Conservation (phyloP, 1,139 yeast species). For the Insectozyma bohioensis region DNA sequence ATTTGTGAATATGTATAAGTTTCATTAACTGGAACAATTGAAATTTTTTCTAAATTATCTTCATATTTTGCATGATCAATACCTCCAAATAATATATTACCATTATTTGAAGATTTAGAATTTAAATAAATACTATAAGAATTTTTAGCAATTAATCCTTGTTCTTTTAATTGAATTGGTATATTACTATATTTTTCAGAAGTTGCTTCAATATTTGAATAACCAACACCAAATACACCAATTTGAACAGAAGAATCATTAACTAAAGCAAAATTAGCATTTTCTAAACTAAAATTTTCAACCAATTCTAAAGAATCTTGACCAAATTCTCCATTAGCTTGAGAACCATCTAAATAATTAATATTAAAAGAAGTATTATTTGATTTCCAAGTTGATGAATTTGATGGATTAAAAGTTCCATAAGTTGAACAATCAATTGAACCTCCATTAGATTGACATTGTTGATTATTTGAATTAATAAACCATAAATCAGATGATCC, state of each 20-base stretch:
- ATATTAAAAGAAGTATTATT: constrained; percentile 43
- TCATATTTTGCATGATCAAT: constrained; percentile 52
- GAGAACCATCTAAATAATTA: constrained; percentile 31
- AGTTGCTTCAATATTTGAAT: constrained; percentile 20
- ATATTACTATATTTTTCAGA: constrained; percentile 29
- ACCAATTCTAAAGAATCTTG: constrained; percentile 42
- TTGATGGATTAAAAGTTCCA: constrained; percentile 51
- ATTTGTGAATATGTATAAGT: constrained; percentile 9
- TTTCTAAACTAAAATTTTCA: constrained; percentile 40
- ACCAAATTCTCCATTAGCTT: constrained; percentile 53
- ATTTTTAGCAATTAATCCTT: constrained; percentile 47
- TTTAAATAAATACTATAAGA: constrained; percentile 58
- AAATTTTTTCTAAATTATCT: constrained; percentile 37
- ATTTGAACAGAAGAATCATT: constrained; percentile 37
- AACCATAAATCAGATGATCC: constrained; percentile 49
- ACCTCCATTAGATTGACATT: constrained; percentile 13
- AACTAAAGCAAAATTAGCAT: constrained; percentile 52
- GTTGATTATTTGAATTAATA: constrained; percentile 8
- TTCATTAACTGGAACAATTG: constrained; percentile 20
- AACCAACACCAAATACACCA: constrained; percentile 51
- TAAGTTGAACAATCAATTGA: constrained; percentile 33
- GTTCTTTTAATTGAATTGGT: constrained; percentile 52
- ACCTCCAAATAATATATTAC: constrained; percentile 58
- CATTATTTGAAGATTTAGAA: constrained; percentile 37
- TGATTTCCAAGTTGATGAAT: constrained; percentile 45